Evolutionary conservation across 2,329 filamentous ascomycete genomes (phyloP).

Genomic region (Penicillium olsonii): DNA sequence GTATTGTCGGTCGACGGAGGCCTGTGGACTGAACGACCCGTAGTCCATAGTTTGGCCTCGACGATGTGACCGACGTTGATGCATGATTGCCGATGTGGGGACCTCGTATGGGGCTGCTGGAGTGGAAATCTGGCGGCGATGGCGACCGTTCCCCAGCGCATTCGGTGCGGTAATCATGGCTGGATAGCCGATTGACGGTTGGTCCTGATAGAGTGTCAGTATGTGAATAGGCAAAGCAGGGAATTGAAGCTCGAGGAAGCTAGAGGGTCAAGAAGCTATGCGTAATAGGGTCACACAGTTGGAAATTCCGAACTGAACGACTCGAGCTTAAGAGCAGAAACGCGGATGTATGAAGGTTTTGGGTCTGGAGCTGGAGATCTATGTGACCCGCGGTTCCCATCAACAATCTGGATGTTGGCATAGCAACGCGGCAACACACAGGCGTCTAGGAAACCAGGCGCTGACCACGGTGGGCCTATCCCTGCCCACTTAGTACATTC

Average conservation of each 20-base stretch:
- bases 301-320: slow-evolving; percentile 12
- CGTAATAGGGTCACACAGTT: slow-evolving; percentile 9
- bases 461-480: slow-evolving; percentile 22
- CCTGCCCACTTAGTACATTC: slow-evolving; percentile 14
- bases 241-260: slow-evolving; percentile 15
- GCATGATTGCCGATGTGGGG: slow-evolving; percentile 62
- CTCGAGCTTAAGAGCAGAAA: slow-evolving; percentile 21
- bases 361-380: slow-evolving; percentile 33
- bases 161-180: slow-evolving; percentile 28
- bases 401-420: slow-evolving; percentile 44
- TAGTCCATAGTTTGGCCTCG: slow-evolving; percentile 84
- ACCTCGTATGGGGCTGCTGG: slow-evolving; percentile 71
- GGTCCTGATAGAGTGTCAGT: slow-evolving; percentile 63
- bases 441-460: slow-evolving; percentile 34
- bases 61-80: slow-evolving; percentile 60
- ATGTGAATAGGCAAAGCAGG: slow-evolving; percentile 44
- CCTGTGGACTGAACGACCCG: slow-evolving; percentile 58
- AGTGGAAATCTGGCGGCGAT: slow-evolving; percentile 86
- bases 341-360: slow-evolving; percentile 28
- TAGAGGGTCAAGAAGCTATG: slow-evolving; percentile 21
- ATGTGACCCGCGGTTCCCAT: slow-evolving; percentile 36
- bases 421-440: slow-evolving; percentile 31
- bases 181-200: slow-evolving; percentile 31
- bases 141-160: slow-evolving; percentile 62
- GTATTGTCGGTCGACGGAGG: slow-evolving; percentile 18